Percentiles rank a stretch among this genome's conserved stretches.
Evolutionary conservation across 257 asterid genomes (phyloP).

Genomic region (Salvia miltiorrhiza): DNA sequence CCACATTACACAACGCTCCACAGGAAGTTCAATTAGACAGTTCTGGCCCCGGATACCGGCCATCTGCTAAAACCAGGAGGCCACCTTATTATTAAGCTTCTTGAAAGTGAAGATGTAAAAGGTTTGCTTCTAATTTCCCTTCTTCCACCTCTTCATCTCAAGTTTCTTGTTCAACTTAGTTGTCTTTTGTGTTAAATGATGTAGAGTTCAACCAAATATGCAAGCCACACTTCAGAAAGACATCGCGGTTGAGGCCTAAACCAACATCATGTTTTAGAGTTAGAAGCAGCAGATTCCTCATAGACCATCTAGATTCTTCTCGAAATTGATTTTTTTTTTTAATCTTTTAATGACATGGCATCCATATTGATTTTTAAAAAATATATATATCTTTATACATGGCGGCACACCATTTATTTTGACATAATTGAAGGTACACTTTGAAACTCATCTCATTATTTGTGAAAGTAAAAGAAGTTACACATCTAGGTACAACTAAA

Average conservation of each 20-base stretch:
- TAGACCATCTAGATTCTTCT: background rate
- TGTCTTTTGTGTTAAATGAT: background rate
- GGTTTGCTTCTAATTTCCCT: slow-evolving; percentile 32
- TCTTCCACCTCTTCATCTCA: background rate
- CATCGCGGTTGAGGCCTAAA: slow-evolving; percentile 84
- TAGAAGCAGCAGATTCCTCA: background rate
- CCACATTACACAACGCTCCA: slow-evolving; percentile 16
- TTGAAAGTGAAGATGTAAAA: slow-evolving; percentile 83
- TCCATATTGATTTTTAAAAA: too few species aligned
- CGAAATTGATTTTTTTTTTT: too few species aligned
- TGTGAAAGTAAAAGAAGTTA: background rate
- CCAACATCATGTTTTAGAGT: slow-evolving; percentile 78
- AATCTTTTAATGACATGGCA: too few species aligned
- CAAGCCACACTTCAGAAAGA: slow-evolving; percentile 66
- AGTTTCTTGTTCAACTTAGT: background rate
- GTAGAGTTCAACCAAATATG: slow-evolving; percentile 67
- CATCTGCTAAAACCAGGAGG: slow-evolving; percentile 64
- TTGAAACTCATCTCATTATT: background rate
- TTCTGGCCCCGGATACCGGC: slow-evolving; percentile 15
- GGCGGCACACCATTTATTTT: slow-evolving; percentile 1
- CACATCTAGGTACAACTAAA: background rate
- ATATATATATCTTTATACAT: too few species aligned
- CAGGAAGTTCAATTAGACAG: slow-evolving; percentile 21
- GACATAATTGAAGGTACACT: background rate
- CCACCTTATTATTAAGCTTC: slow-evolving; percentile 72